Evolutionary conservation across 2,329 filamentous ascomycete genomes (phyloP), one percentile per base, ranked within the genome.

Genomic region (Chrysoporthe puriensis): DNA sequence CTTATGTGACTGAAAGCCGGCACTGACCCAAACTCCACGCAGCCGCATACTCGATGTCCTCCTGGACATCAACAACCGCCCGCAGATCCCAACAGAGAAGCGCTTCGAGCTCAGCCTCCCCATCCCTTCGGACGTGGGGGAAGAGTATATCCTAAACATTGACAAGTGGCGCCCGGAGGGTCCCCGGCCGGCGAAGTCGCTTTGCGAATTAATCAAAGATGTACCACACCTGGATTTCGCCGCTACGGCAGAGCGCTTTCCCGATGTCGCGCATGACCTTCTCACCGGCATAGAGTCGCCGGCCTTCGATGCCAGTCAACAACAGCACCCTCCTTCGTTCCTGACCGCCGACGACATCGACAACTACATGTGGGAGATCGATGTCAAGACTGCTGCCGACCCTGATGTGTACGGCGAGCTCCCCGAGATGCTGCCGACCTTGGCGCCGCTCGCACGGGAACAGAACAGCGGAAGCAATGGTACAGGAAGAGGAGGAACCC

Each of bases 1-100:
- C 26, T 54, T 7, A 11, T 32, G 16, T 14, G 16, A 69, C 66
- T 62, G 70, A 14, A 43, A 73, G 40, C 70, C 73, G n/a, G 68
- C 70, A 26, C 68, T 72, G 62, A 63, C 71, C 54, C 71, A 70
- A 66, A 36, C 44, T n/a, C 16, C 26, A 13, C 14, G 58, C 74
- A 97, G 94, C 78, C 94, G 94, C 78, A 82, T 98, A 44, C 87
- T 97, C 64, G 95, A 98, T 73, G 82, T 97, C 13, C 87, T 98
- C 44, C 85, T 97, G 70, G 94, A 97, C 75, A 86, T 97, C 80
- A 99, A 99, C 80, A 89, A 92, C 63, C 91, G 89, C 56, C 84
- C 90, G 26, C 92, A 96, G 76, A 89, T 98, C 57, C 89, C 93
- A 13, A 82, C 88, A 40, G 85, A 90, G 67, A 88, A 91, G 74